A percentile compares a stretch with the other conserved stretches of the same genome.
Evolutionary conservation across 2,329 filamentous ascomycete species (phyloP).

Genomic region (Stromatinia cepivora): DNA sequence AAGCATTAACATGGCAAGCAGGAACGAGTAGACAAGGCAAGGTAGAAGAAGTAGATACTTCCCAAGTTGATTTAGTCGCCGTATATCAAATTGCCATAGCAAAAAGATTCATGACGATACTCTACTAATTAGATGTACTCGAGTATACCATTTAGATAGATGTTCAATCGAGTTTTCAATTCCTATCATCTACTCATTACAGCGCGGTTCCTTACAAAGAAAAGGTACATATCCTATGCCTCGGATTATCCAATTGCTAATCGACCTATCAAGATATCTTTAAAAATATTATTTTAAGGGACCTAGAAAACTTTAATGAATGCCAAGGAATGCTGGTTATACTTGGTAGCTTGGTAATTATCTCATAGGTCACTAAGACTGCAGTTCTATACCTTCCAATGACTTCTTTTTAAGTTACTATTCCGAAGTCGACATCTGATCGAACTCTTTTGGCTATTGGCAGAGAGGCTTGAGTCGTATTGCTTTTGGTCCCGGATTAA

Average conservation of each 20-base stretch:
- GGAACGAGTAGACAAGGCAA: background rate
- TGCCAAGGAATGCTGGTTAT: background rate
- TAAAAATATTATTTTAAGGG: too few relatives aligned
- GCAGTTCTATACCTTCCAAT: background rate
- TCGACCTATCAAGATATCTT: background rate
- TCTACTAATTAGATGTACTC: too few relatives aligned
- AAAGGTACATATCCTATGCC: background rate
- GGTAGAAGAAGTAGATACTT: background rate
- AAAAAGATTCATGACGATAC: background rate
- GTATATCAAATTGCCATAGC: background rate
- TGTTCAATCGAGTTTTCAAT: background rate
- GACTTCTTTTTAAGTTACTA: background rate
- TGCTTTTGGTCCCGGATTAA: background rate
- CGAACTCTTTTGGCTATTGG: too few relatives aligned
- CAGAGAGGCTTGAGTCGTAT: background rate
- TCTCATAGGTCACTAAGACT: background rate
- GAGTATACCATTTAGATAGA: background rate
- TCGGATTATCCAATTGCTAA: background rate
- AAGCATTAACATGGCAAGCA: constrained; percentile 10
- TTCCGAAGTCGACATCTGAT: background rate
- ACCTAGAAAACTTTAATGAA: background rate
- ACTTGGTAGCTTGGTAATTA: background rate
- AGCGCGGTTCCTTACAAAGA: too few relatives aligned
- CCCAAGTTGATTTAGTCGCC: background rate
- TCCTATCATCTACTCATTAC: background rate